These are phyloP conservation scores for Ophiostoma himal-ulmi DNA, from an alignment of 2,329 filamentous ascomycete species.

Conservation along the genomic window DNA sequence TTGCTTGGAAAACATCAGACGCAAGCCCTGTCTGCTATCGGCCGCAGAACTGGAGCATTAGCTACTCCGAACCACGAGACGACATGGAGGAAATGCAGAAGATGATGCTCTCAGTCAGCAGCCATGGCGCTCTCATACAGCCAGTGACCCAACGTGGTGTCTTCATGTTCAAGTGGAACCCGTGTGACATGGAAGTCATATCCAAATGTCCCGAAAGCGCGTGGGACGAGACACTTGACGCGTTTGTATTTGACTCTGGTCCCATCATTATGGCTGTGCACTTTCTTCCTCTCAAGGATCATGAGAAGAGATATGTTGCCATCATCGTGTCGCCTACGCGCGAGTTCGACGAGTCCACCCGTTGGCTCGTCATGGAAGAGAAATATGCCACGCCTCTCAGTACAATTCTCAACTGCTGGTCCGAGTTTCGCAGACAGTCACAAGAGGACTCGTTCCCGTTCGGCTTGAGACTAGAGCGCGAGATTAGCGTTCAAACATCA, in stretches of 20 bases:
- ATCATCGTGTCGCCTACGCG: neutral
- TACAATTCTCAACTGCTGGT: neutral
- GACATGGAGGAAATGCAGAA: neutral
- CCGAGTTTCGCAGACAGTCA: neutral
- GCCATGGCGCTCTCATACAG: neutral
- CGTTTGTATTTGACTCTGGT: neutral
- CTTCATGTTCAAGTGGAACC: neutral
- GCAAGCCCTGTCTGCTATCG: neutral
- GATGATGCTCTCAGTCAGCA: neutral
- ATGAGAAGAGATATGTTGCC: neutral
- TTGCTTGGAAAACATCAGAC: neutral
- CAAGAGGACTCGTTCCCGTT: neutral
- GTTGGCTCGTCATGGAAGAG: neutral
- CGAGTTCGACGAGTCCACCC: neutral
- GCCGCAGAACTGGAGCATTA: neutral
- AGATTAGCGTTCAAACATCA: neutral
- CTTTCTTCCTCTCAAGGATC: no score
- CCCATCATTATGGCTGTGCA: neutral
- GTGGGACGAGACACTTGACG: neutral
- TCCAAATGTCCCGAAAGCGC: neutral
- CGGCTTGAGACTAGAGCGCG: neutral
- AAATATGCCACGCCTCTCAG: neutral
- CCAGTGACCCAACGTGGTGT: neutral
- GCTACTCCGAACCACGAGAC: neutral
- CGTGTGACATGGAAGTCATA: neutral